These are phyloP conservation scores for Parathielavia appendiculata DNA, from an alignment of 495 filamentous ascomycete genomes.

Conservation along the genomic window DNA sequence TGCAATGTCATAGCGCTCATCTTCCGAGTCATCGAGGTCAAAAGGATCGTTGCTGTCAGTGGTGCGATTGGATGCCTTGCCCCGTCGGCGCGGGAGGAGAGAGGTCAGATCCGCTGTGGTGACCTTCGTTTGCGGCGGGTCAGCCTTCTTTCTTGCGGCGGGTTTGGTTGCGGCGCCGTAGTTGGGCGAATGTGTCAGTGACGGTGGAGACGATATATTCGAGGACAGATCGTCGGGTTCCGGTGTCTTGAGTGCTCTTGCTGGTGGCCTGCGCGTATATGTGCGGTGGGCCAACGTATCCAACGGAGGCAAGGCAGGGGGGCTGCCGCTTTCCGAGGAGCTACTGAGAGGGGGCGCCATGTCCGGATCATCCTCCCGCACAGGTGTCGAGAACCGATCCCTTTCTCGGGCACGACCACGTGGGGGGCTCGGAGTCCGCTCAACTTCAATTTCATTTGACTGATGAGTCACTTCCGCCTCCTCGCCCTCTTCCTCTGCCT, in stretches of 20 bases:
- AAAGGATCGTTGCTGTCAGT: constrained; percentile 21
- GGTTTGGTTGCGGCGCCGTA: constrained; percentile 25
- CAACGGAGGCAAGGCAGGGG: constrained; percentile 38
- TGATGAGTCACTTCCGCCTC: constrained; percentile 20
- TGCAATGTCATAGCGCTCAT: constrained; percentile 29
- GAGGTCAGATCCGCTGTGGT: constrained; percentile 42
- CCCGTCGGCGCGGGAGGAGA: constrained; percentile 37
- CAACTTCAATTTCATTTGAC: constrained; percentile 31
- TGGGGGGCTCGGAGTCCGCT: constrained; percentile 23
- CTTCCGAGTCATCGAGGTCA: constrained; percentile 21
- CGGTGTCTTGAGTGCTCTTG: constrained; percentile 28
- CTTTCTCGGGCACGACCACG: constrained; percentile 11
- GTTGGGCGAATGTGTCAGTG: constrained; percentile 48
- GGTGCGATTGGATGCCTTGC: constrained; percentile 6
- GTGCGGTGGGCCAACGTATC: constrained; percentile 35
- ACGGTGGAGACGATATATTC: constrained; percentile 46
- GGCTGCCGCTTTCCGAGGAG: constrained; percentile 33
- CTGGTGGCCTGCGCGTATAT: constrained; percentile 25
- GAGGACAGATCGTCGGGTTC: constrained; percentile 32
- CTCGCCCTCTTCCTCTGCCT: constrained; percentile 8
- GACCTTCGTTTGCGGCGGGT: constrained; percentile 27
- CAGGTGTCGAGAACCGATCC: constrained; percentile 22
- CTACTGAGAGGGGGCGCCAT: constrained; percentile 44
- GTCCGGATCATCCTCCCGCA: constrained; percentile 34
- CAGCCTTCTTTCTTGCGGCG: constrained; percentile 24